These are phyloP conservation scores for Chlorella sorokiniana DNA, from an alignment of 139 green algal genomes.

Conservation along the genomic window DNA sequence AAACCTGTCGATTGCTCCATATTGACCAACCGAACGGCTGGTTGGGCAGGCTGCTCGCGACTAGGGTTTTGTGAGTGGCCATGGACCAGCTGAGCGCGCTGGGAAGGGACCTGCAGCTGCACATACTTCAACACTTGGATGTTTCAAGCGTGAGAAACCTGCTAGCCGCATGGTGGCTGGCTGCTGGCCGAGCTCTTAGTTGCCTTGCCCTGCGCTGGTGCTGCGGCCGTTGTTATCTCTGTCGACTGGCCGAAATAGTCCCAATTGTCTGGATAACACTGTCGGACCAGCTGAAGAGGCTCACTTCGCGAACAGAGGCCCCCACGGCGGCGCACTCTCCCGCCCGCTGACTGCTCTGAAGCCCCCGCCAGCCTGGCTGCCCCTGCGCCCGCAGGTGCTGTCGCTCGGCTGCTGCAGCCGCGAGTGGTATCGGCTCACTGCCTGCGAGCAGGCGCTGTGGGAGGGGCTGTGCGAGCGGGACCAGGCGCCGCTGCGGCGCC, in stretches of 20 bases:
- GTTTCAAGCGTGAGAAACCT: neutral
- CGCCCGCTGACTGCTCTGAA: too few species aligned
- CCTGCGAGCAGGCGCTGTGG: neutral
- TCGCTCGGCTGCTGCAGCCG: neutral
- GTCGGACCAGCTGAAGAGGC: too few species aligned
- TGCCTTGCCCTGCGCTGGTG: too few species aligned
- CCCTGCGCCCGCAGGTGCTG: slow-evolving; percentile 9
- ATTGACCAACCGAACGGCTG: neutral
- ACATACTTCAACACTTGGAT: neutral
- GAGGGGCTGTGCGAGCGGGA: neutral
- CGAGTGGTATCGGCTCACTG: neutral
- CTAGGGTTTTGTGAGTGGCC: neutral
- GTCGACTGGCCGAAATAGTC: too few species aligned
- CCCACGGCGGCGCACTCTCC: too few species aligned
- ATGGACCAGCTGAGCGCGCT: neutral
- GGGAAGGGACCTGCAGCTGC: neutral
- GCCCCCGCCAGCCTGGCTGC: too few species aligned
- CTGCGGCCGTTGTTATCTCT: too few species aligned
- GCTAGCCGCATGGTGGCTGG: too few species aligned
- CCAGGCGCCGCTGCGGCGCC: neutral
- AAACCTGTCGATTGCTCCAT: too few species aligned
- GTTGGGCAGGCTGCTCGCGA: neutral
- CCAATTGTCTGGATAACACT: too few species aligned
- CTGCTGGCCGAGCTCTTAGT: too few species aligned
- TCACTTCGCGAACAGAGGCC: too few species aligned